Evolutionary conservation across 768 basidiomycete species (phyloP).

Genomic region (Trametes elegans): DNA sequence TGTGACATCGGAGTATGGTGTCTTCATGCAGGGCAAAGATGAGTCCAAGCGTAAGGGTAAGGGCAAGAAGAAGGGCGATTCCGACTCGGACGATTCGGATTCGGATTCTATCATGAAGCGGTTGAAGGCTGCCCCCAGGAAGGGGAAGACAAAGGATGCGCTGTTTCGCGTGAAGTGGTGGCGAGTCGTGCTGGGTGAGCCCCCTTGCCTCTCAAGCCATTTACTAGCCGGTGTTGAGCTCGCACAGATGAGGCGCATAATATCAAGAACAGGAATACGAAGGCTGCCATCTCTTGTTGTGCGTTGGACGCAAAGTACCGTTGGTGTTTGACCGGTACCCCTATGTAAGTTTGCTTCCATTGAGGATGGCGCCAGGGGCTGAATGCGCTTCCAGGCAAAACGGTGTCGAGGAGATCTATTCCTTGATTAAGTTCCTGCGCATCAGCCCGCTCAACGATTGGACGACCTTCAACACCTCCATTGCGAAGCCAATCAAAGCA

Average conservation of each 20-base stretch:
- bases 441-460: conserved; percentile 80
- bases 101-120: conserved; percentile 45
- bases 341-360: conserved; percentile 27
- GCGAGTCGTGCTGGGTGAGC: conserved; percentile 77
- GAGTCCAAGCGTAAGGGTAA: conserved; percentile 47
- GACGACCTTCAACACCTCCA: conserved; percentile 74
- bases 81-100: conserved; percentile 31
- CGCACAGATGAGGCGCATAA: conserved; percentile 54
- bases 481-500: conserved; percentile 75
- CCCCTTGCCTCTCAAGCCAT: not conserved
- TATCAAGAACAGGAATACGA: conserved; percentile 50
- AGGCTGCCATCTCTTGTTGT: conserved; percentile 39
- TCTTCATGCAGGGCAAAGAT: conserved; percentile 49
- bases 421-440: conserved; percentile 85
- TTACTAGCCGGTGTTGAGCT: not conserved
- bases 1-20: conserved; percentile 73
- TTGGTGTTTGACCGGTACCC: conserved; percentile 52
- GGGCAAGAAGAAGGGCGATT: conserved; percentile 32
- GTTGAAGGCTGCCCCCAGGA: conserved; percentile 40
- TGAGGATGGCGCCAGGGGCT: not conserved
- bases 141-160: conserved; percentile 53
- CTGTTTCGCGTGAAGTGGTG: conserved; percentile 82
- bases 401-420: conserved; percentile 84
- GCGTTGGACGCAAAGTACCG: conserved; percentile 44
- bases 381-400: conserved; percentile 61